Evolutionary conservation across 139 green algal genomes (phyloP).

Genomic region (Eudorina sp.): DNA sequence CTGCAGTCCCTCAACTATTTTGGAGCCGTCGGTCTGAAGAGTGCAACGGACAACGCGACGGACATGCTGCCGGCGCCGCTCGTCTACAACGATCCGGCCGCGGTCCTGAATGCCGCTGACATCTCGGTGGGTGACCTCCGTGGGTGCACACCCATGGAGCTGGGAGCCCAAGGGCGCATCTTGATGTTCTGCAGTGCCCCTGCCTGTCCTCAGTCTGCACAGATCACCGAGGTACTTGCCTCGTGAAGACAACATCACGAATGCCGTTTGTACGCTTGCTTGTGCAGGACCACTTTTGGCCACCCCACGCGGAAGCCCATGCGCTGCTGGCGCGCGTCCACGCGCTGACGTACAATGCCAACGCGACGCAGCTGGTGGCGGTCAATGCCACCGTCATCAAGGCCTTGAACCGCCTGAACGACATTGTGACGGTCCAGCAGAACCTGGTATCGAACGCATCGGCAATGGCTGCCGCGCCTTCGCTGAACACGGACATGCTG

Average conservation of each 20-base stretch:
- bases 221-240: no score
- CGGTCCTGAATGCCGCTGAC: neutral
- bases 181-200: no score
- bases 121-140: neutral
- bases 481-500: conserved; percentile 23
- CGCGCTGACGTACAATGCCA: neutral
- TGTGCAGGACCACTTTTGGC: conserved; percentile 54
- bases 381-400: neutral
- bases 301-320: conserved; percentile 42
- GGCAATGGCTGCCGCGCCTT: neutral
- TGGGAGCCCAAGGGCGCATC: no score
- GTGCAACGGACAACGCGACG: neutral
- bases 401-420: neutral
- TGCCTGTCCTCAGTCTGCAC: no score
- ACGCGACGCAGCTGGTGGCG: neutral
- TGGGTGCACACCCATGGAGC: no score
- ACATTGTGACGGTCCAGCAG: conserved; percentile 9
- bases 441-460: neutral
- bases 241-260: no score
- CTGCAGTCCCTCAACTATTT: conserved; percentile 15
- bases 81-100: neutral
- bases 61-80: conserved; percentile 16
- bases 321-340: conserved; percentile 44
- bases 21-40: neutral
- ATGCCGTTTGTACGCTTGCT: no score